phyloP scores from a whole-genome alignment of 345 rosid genomes.

The Hibiscus mutabilis region DNA sequence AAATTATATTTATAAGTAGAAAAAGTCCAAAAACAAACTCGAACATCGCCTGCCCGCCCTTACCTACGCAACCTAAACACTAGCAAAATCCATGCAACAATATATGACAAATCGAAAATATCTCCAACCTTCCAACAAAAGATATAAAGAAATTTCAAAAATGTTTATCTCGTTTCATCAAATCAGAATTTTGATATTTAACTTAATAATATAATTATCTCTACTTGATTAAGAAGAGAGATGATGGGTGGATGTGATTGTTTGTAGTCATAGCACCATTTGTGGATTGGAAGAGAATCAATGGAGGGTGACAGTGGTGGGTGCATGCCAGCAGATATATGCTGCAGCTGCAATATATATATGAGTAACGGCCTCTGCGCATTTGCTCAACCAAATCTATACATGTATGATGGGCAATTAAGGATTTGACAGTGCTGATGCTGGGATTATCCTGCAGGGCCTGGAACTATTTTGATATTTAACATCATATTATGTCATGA shows the following conservation, averaged over 20 bases:
- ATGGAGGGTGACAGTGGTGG: conserved; percentile 1
- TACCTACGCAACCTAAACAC: too few relatives aligned
- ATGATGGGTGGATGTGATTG: conserved; percentile 5
- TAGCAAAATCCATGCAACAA: too few relatives aligned
- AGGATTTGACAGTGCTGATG: conserved; percentile 7
- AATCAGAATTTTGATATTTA: too few relatives aligned
- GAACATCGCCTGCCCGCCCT: too few relatives aligned
- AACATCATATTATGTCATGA: not conserved
- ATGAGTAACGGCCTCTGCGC: not conserved
- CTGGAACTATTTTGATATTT: not conserved
- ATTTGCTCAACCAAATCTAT: conserved; percentile 1
- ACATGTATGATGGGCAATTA: not conserved
- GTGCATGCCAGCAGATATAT: conserved; percentile 16
- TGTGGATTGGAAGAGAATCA: conserved; percentile 2
- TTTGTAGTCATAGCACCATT: conserved; percentile 22
- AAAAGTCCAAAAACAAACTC: too few relatives aligned
- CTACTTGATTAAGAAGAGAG: not conserved
- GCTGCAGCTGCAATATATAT: not conserved
- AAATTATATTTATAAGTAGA: too few relatives aligned
- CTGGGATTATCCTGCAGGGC: not conserved
- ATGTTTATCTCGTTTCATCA: too few relatives aligned
- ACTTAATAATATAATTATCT: too few relatives aligned
- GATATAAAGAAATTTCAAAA: too few relatives aligned
- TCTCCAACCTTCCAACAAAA: too few relatives aligned
- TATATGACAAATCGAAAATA: too few relatives aligned